Base-by-base conservation (phyloP, 805 yeast genomes). In the Candida dendrica region DNA sequence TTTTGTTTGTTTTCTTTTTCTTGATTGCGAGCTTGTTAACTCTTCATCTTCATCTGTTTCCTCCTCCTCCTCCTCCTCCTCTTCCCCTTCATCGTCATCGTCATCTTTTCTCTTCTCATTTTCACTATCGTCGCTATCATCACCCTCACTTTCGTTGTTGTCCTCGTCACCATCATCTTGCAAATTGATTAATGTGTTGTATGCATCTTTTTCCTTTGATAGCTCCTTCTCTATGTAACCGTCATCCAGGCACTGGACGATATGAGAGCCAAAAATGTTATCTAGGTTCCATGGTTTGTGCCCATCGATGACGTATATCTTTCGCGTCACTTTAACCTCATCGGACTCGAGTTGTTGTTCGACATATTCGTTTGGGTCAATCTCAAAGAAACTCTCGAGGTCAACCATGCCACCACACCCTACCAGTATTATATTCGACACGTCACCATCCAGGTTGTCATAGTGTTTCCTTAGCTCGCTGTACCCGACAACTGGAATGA, bases 281-380 rank as follows among this genome's bases (percentile, higher is more conserved):
- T 90, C 96, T 48, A 93, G 66, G 62, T 90, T 90, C 98, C 98
- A 93, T 4, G 98, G 99, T 48, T 98, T 68, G 49, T 85, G 93
- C 3, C 95, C 89, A 62, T 93, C 99, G 42, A 93, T 71, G 10
- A 95, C 75, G 53, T 87, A 95, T 2, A 91, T 74, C 43, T 72
- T 77, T 48, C 93, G 71, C 38, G 64, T 34, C 72, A 58, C 36
- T 59, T 55, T 29, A 66, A 47, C 17, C 59, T 58, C 52, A 19
- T 52, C 60, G 7, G 49, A 60, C 36, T 55, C 59, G 30, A 46
- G 56, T 6, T 47, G 49, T 15, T 53, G 55, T 7, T 60, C 66
- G 11, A 79, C 48, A 42, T 71, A 75, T 6, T 75, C 76, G 37
- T 74, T 69, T 3, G 75, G 69, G 42, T 81, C 78, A 11, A 84